These are phyloP conservation scores for Nyctanthes arbortristis DNA, from an alignment of 257 asterid genomes.

Conservation along the genomic window DNA sequence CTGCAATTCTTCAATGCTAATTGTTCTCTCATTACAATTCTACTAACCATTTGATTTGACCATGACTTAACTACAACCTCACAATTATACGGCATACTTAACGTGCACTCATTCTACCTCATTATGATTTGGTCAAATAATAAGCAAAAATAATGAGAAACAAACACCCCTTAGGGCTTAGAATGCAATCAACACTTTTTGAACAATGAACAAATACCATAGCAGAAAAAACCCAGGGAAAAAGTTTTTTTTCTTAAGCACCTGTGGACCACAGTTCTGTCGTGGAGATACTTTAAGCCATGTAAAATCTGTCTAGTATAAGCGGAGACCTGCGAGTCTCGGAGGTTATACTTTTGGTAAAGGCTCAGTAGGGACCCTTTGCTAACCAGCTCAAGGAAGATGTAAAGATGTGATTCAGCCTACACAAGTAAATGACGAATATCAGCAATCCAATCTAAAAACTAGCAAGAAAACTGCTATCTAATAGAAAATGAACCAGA, in stretches of 20 bases:
- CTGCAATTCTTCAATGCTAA: neutral
- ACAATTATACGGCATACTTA: too few species aligned
- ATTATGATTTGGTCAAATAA: too few species aligned
- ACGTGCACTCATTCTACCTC: too few species aligned
- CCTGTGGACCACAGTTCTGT: slow-evolving; percentile 88
- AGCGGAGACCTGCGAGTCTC: slow-evolving; percentile 73
- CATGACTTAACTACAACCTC: too few species aligned
- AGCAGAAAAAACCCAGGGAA: slow-evolving; percentile 11
- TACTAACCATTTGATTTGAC: too few species aligned
- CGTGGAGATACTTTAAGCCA: slow-evolving; percentile 91
- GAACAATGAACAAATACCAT: neutral
- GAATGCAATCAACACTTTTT: neutral
- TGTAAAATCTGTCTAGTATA: slow-evolving; percentile 89
- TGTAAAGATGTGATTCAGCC: slow-evolving; percentile 81
- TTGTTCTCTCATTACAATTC: too few species aligned
- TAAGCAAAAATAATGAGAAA: too few species aligned
- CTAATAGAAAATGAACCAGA: neutral
- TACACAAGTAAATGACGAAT: slow-evolving; percentile 34
- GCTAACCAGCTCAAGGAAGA: slow-evolving; percentile 85
- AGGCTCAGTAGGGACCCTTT: slow-evolving; percentile 83
- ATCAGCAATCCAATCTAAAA: neutral
- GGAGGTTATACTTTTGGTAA: slow-evolving; percentile 74
- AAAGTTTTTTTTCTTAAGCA: slow-evolving; percentile 29
- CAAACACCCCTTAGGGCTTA: neutral
- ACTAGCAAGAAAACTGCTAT: neutral